Conservation (phyloP, 2,329 filamentous ascomycete genomes). For the Aspergillus felis region DNA sequence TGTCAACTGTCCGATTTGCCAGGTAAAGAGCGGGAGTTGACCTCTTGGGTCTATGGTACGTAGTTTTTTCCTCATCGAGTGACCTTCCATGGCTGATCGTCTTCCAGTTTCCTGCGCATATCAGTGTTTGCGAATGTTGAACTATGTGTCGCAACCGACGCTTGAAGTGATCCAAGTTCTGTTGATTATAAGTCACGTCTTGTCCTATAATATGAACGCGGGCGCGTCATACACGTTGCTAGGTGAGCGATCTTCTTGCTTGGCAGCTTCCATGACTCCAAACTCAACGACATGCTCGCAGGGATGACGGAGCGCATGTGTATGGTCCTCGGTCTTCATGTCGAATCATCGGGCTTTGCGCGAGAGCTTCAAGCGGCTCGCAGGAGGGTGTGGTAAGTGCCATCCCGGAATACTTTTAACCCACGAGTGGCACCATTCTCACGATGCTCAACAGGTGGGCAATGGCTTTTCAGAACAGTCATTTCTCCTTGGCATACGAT, state of each 20-base stretch:
- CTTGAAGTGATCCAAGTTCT: conserved; percentile 60
- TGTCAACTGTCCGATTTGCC: conserved; percentile 57
- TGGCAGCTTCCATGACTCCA: background rate
- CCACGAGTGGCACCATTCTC: background rate
- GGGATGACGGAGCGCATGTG: conserved; percentile 45
- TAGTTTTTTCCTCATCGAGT: conserved; percentile 4
- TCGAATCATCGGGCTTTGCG: conserved; percentile 49
- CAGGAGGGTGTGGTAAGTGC: conserved; percentile 34
- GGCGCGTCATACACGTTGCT: conserved; percentile 60
- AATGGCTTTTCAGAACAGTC: conserved; percentile 58
- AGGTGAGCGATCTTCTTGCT: conserved; percentile 32
- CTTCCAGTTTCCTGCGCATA: conserved; percentile 58
- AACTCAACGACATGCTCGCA: conserved; percentile 7
- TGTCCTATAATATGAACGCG: conserved; percentile 62
- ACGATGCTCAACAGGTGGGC: conserved; percentile 42
- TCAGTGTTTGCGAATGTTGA: conserved; percentile 60
- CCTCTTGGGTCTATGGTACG: conserved; percentile 60
- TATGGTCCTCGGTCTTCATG: conserved; percentile 56
- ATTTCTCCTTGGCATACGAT: conserved; percentile 60
- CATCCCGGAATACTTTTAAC: background rate
- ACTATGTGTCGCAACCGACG: conserved; percentile 59
- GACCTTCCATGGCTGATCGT: conserved; percentile 19
- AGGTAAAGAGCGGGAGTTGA: conserved; percentile 56
- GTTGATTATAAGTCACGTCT: conserved; percentile 59
- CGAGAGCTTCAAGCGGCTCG: conserved; percentile 40